Evolutionary conservation across 495 filamentous ascomycete genomes (phyloP), one percentile per base, ranked within the genome.

Genomic region (Margaritispora aquatica): DNA sequence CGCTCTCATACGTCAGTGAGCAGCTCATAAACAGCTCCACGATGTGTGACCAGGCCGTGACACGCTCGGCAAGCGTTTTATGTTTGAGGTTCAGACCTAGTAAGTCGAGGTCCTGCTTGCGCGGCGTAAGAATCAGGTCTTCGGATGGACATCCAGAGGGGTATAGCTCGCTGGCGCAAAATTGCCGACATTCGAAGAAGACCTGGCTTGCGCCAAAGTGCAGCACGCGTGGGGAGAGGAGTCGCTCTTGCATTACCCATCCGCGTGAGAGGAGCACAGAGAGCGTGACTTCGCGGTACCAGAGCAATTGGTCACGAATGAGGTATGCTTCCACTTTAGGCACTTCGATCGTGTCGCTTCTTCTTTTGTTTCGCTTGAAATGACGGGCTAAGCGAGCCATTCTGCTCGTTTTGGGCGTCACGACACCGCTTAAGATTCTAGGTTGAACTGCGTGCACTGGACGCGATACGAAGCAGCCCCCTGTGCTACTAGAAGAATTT

Each of bases 261-360:
- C 38, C 61, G 22, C 61, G 49, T 70, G 58, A 53, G 48, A 69
- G 73, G 0, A 77, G 66, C 1, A 51, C 55, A 15, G 61, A 64
- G 26, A 71, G 26, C 5, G 66, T 26, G 0, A 77, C 71, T 54
- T 78, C 67, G 0, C 53, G 8, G 0, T 68, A 19, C 23, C 26
- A 19, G 19, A 36, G 5, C 29, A 21, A 2, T 11, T 19, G 7
- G 8, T 13, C 15, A 11, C 11, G 51, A n/a, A 54, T 15, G 15
- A 27, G n/a, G 22, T 26, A n/a, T 8, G 21, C 8, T n/a, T n/a
- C 44, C 7, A 34, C 5, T 48, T 48, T 7, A 22, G 44, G 44
- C 4, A 4, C 44, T 5, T n/a, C 17, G 17, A 5, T 7, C 20
- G 44, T 8, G 15, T 48, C n/a, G 5, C 15, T n/a, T n/a, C 8